Evolutionary conservation across 108 stramenopile genomes (phyloP).

Genomic region (Epipyxis sp.): DNA sequence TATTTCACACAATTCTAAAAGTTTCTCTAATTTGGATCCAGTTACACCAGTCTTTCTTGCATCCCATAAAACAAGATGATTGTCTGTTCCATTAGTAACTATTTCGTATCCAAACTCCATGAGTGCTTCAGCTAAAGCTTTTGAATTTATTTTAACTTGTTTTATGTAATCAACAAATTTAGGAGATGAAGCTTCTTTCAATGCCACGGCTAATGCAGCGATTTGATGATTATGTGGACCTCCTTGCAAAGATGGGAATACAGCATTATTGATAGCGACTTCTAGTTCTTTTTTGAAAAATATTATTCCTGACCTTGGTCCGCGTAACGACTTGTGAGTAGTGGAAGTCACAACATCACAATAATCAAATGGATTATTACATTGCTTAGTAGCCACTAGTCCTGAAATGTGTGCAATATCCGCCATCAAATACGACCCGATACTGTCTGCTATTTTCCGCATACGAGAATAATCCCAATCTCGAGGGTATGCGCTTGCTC

Average conservation of each 20-base stretch:
- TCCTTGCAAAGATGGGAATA: constrained; percentile 57
- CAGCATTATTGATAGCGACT: constrained; percentile 52
- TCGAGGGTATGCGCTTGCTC: constrained; percentile 50
- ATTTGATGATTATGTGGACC: constrained; percentile 63
- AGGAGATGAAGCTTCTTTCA: constrained; percentile 48
- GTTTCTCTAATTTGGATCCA: constrained; percentile 45
- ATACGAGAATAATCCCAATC: constrained; percentile 57
- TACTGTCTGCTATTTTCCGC: constrained; percentile 50
- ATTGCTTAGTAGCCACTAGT: constrained; percentile 45
- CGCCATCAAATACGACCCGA: constrained; percentile 50
- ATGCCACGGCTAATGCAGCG: constrained; percentile 50
- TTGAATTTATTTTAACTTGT: constrained; percentile 43
- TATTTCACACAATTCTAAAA: constrained; percentile 43
- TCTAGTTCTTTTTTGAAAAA: constrained; percentile 44
- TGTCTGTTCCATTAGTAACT: constrained; percentile 48
- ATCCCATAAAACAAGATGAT: constrained; percentile 50
- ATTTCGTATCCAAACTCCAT: constrained; percentile 34
- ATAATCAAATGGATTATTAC: constrained; percentile 41
- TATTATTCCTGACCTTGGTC: constrained; percentile 45
- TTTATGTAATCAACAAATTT: constrained; percentile 38
- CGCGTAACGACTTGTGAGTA: constrained; percentile 53
- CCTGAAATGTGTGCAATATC: constrained; percentile 53
- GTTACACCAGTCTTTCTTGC: constrained; percentile 34
- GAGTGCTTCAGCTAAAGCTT: constrained; percentile 41
- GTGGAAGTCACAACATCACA: constrained; percentile 53